Evolutionary conservation across 345 rosid genomes (phyloP).

Genomic region (Camelina hispida): DNA sequence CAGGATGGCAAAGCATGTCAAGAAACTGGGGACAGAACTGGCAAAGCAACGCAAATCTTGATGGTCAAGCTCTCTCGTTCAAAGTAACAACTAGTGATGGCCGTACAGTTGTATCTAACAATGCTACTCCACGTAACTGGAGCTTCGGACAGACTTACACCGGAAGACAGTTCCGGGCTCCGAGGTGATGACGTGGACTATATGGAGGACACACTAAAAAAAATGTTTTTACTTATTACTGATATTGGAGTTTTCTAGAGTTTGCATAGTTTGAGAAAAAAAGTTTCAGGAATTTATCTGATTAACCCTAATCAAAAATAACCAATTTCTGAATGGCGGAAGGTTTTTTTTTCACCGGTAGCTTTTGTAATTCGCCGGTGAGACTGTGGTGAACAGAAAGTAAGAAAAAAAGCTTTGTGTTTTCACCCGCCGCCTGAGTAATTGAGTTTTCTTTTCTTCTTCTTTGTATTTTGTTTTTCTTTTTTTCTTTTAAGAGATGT

Average conservation of each 20-base stretch:
- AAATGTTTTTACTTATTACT: slow-evolving; percentile 16
- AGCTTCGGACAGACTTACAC: slow-evolving; percentile 61
- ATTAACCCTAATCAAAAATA: slow-evolving; percentile 11
- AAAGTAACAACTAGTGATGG: slow-evolving; percentile 65
- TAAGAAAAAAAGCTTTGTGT: slow-evolving; percentile 28
- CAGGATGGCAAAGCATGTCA: slow-evolving; percentile 61
- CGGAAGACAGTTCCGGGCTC: slow-evolving; percentile 52
- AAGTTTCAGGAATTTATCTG: background rate
- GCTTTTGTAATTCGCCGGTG: slow-evolving; percentile 46
- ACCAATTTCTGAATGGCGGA: slow-evolving; percentile 29
- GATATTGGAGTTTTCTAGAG: slow-evolving; percentile 26
- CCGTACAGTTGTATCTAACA: slow-evolving; percentile 47
- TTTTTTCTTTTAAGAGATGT: no score
- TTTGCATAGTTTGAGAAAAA: slow-evolving; percentile 25
- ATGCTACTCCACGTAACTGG: slow-evolving; percentile 58
- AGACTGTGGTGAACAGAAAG: slow-evolving; percentile 39
- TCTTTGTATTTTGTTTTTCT: background rate
- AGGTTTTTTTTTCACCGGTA: slow-evolving; percentile 33
- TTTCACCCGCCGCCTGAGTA: slow-evolving; percentile 42
- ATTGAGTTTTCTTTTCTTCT: slow-evolving; percentile 6
- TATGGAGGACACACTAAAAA: background rate
- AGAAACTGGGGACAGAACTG: slow-evolving; percentile 75
- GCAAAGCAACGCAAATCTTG: slow-evolving; percentile 62
- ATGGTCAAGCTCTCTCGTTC: slow-evolving; percentile 65
- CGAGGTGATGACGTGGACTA: slow-evolving; percentile 39